phyloP scores from a whole-genome alignment of 257 asterid genomes.

The Nicotiana obtusifolia region DNA sequence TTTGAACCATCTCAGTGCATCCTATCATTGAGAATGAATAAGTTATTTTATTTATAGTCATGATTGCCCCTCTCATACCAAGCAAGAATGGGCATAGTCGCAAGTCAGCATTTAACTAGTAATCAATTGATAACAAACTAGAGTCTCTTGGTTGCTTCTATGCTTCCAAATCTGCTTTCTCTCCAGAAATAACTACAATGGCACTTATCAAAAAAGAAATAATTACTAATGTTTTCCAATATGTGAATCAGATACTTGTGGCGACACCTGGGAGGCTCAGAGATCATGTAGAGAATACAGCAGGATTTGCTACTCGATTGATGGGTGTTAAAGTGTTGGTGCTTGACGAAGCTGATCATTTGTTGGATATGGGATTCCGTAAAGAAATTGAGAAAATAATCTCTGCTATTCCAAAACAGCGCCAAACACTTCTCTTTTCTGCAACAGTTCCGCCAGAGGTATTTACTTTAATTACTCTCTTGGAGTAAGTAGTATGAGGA shows the following conservation, averaged over 20 bases:
- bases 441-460: constrained; percentile 95
- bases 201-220: neutral
- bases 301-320: constrained; percentile 90
- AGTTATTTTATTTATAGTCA: neutral
- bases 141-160: neutral
- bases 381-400: constrained; percentile 83
- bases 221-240: neutral
- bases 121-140: neutral
- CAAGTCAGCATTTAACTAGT: neutral
- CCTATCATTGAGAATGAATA: neutral
- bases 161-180: neutral
- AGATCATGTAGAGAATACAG: constrained; percentile 91
- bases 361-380: constrained; percentile 97
- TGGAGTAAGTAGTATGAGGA: neutral
- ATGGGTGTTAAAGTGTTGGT: constrained; percentile 92
- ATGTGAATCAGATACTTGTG: constrained; percentile 71
- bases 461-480: constrained; percentile 5
- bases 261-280: constrained; percentile 98
- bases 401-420: constrained; percentile 91
- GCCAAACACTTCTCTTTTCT: constrained; percentile 94
- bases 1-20: neutral
- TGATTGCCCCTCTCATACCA: neutral
- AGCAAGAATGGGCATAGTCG: neutral
- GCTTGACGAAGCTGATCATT: constrained; percentile 97
- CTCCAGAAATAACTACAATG: neutral